Evolutionary conservation across 148 eudicot species (phyloP), one percentile per base, ranked within the genome.

Genomic region (Camellia lanceoleosa): DNA sequence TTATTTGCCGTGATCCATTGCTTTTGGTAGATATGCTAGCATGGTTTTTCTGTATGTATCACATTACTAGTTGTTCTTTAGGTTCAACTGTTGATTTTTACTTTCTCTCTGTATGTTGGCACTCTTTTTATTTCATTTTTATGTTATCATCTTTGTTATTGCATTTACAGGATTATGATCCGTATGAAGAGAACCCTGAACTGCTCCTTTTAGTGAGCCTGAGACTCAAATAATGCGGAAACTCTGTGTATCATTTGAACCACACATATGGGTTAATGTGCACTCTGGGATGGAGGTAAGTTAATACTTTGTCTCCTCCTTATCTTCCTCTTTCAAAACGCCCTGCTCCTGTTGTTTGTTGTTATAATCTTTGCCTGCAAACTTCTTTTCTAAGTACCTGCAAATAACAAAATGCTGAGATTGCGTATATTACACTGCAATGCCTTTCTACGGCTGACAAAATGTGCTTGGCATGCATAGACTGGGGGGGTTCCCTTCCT

Each of bases 211-310:
- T 83, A 95, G 99, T 73, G 99, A 95, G 88, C 99, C 99, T 20
- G 99, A 95, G 89, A 78, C 92, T 76, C 95, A 92, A 82, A 87
- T 95, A 46, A 92, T 95, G 99, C 88, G 92, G 82, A 93, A 87
- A 81, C 90, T 95, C 67, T 89, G 86, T 19, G 66, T 83, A 76
- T 87, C 97, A 68, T 95, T 95, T 90, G 90, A 91, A 85, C 99
- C 99, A 54, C 99, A 95, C 81, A 76, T 95, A 79, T 95, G 98
- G 99, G 87, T 95, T 78, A 95, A 93, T 84, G 97, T 95, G 88
- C 99, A 95, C 83, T 95, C 98, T 80, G 99, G 99, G 73, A 95
- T 93, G 97, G 97, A 95, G 91, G 99, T 90, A 84, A 78, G 77
- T 62, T 19, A 30, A 43, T 60, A 20, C 42, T 41, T 63, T 23